These are phyloP conservation scores for Rhodotorula mucilaginosa DNA, from an alignment of 1,284 basidiomycete genomes.

Conservation along the genomic window DNA sequence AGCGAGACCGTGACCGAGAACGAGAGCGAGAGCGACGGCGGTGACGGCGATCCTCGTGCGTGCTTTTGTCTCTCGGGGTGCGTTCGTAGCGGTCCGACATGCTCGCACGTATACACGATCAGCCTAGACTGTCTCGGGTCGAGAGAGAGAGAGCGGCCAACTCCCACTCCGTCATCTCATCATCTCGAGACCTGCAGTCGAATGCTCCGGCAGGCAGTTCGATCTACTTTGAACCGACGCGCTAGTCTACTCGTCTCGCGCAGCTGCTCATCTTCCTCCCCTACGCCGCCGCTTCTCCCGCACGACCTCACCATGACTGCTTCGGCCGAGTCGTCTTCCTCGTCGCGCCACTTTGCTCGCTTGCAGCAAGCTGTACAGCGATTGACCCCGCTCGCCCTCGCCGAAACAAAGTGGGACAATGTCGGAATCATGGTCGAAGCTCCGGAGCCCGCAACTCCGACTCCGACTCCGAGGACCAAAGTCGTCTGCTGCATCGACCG, in stretches of 20 bases:
- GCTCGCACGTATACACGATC: neutral
- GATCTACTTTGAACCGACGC: neutral
- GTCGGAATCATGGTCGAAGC: constrained; percentile 40
- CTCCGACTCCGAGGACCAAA: neutral
- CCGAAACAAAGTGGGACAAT: constrained; percentile 40
- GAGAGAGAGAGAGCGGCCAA: neutral
- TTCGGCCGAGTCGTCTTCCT: no score
- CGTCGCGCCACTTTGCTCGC: constrained; percentile 3
- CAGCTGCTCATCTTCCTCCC: neutral
- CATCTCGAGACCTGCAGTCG: neutral
- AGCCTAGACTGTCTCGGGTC: neutral
- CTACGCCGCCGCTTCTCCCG: neutral
- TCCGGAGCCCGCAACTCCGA: constrained; percentile 2
- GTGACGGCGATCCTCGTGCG: neutral
- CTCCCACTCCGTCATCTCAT: neutral
- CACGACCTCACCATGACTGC: neutral
- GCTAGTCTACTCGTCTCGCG: neutral
- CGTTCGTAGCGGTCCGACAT: neutral
- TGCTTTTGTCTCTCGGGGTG: constrained; percentile 1
- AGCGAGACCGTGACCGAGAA: constrained; percentile 9
- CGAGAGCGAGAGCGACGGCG: neutral
- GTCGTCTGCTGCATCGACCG: constrained; percentile 37
- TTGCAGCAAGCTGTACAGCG: constrained; percentile 19
- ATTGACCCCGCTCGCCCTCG: constrained; percentile 33
- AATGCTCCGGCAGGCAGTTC: neutral